phyloP scores from a whole-genome alignment of 305 asterid species.

The Fraxinus nigra region DNA sequence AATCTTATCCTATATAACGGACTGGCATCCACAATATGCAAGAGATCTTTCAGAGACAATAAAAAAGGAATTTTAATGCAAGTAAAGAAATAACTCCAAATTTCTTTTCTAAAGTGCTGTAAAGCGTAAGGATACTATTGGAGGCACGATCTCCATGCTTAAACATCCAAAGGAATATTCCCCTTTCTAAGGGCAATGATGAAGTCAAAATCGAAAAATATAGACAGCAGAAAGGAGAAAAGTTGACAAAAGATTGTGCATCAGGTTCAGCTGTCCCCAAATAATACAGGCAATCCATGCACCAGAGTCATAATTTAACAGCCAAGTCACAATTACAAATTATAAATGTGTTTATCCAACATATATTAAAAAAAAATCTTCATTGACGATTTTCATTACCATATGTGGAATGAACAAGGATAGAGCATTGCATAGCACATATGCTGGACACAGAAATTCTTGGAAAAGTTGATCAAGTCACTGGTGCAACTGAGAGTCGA shows the following conservation, averaged over 20 bases:
- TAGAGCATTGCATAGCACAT: not conserved
- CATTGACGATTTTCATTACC: not conserved
- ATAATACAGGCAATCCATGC: not conserved
- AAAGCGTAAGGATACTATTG: not conserved
- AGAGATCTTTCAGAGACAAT: not conserved
- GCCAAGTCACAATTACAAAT: not conserved
- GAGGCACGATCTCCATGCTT: not conserved
- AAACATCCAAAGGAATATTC: not conserved
- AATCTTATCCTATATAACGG: not conserved
- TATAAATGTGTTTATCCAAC: not conserved
- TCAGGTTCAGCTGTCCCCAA: not conserved
- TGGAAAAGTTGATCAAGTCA: not conserved
- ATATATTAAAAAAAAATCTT: not conserved
- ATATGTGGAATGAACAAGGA: not conserved
- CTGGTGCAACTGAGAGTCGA: not conserved
- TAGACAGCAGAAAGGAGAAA: not conserved
- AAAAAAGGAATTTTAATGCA: not conserved
- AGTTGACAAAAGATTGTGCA: not conserved
- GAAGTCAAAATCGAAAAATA: not conserved
- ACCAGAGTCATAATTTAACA: not conserved
- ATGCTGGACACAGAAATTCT: not conserved
- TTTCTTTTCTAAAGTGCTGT: not conserved
- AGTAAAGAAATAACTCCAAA: not conserved
- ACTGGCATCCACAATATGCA: not conserved
- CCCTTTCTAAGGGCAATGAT: not conserved